Conservation (phyloP, 192 early-diverging fungal genomes). For the Phlyctochytrium bullatum region DNA sequence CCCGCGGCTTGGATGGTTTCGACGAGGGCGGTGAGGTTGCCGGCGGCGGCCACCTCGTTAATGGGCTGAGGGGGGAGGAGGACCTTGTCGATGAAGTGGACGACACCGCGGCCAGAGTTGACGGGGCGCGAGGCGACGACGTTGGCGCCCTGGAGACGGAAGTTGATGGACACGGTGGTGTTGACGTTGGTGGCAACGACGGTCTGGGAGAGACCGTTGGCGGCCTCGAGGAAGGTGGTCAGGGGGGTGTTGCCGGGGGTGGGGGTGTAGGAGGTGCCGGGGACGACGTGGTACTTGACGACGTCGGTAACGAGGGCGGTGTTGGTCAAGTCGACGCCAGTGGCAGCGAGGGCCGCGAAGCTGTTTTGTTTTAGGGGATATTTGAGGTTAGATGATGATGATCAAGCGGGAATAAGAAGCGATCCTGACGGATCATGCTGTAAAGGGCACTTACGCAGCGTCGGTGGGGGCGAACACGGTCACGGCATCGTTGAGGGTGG, state of each 20-base stretch:
- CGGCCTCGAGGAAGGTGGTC: neutral
- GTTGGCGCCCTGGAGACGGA: conserved; percentile 18
- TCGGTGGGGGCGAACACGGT: conserved; percentile 31
- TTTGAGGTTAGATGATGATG: conserved; percentile 13
- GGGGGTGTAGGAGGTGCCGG: conserved; percentile 12
- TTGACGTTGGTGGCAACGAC: neutral
- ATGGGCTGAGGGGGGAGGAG: conserved; percentile 34
- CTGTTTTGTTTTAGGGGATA: conserved; percentile 1
- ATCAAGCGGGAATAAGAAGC: conserved; percentile 1
- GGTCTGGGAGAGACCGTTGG: neutral
- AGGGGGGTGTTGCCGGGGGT: neutral
- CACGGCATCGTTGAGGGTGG: conserved; percentile 8
- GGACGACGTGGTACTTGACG: conserved; percentile 15
- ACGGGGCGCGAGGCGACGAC: conserved; percentile 31
- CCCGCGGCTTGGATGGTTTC: conserved; percentile 11
- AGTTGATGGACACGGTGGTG: conserved; percentile 8
- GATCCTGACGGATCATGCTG: conserved; percentile 9
- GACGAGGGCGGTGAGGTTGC: conserved; percentile 24
- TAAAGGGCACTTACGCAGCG: conserved; percentile 9
- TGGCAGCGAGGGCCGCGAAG: conserved; percentile 3
- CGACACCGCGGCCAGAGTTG: conserved; percentile 35
- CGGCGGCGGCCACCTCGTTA: conserved; percentile 14
- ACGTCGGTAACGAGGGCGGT: conserved; percentile 12
- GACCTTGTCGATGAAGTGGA: conserved; percentile 47
- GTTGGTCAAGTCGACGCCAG: conserved; percentile 12